These are phyloP conservation scores for Agrocybe praecox DNA, from an alignment of 768 basidiomycete species.

Conservation along the genomic window DNA sequence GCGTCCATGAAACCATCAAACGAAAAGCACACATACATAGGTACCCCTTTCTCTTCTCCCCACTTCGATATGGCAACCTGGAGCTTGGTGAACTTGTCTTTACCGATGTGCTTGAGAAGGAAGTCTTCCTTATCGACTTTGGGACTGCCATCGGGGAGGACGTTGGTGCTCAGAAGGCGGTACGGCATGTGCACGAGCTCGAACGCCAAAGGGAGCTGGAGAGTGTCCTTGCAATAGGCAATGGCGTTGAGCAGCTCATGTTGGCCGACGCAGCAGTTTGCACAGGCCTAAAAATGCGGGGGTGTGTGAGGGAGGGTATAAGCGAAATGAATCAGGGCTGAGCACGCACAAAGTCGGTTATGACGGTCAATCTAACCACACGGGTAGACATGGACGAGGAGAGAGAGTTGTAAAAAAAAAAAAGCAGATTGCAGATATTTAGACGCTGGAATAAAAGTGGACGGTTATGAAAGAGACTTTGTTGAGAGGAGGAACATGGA, in stretches of 20 bases:
- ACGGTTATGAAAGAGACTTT: constrained; percentile 28
- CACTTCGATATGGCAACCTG: constrained; percentile 49
- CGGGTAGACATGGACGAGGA: constrained; percentile 36
- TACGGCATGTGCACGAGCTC: constrained; percentile 57
- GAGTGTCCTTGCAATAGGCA: constrained; percentile 45
- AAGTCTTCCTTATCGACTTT: constrained; percentile 44
- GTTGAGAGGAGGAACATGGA: constrained; percentile 30
- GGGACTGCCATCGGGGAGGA: constrained; percentile 38
- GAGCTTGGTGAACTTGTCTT: constrained; percentile 45
- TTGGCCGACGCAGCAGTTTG: constrained; percentile 55
- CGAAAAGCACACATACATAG: constrained; percentile 44
- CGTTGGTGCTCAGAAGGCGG: constrained; percentile 41
- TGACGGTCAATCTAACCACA: constrained; percentile 47
- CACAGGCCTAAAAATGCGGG: constrained; percentile 39
- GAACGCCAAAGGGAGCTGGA: constrained; percentile 49
- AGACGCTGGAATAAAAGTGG: not conserved
- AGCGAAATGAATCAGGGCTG: constrained; percentile 6
- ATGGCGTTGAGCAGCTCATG: constrained; percentile 56
- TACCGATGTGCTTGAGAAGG: constrained; percentile 51
- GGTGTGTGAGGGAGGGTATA: constrained; percentile 3
- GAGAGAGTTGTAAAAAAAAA: not conserved
- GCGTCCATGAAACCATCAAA: not conserved
- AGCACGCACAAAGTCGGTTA: constrained; percentile 49
- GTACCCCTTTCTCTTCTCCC: constrained; percentile 57
- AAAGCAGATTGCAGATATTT: not conserved